These are phyloP conservation scores for Leishmania mexicana DNA, from an alignment of 208 protist genomes.

Conservation along the genomic window DNA sequence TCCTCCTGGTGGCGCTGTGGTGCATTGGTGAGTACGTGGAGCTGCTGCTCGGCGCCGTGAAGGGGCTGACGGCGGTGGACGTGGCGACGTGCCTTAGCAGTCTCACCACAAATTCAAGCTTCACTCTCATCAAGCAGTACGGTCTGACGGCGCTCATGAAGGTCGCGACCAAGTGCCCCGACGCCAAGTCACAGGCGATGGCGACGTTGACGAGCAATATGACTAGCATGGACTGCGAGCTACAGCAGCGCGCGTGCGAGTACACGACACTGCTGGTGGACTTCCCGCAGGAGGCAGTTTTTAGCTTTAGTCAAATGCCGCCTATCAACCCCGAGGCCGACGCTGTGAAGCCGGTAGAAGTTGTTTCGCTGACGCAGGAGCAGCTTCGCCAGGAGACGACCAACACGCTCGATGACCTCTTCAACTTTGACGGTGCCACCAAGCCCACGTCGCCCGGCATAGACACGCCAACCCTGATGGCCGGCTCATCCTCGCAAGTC, in stretches of 20 bases:
- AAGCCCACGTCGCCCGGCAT: slow-evolving; percentile 15
- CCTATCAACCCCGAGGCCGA: slow-evolving; percentile 44
- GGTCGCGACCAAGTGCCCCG: slow-evolving; percentile 84
- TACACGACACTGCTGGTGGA: slow-evolving; percentile 84
- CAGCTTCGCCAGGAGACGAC: slow-evolving; percentile 54
- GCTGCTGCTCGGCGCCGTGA: slow-evolving; percentile 55
- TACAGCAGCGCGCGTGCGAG: slow-evolving; percentile 95
- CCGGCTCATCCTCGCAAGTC: slow-evolving; percentile 5
- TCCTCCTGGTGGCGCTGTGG: slow-evolving; percentile 95
- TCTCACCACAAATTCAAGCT: slow-evolving; percentile 78
- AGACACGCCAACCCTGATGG: slow-evolving; percentile 5
- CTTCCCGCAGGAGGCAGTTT: slow-evolving; percentile 73
- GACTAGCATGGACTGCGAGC: slow-evolving; percentile 89
- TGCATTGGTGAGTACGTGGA: slow-evolving; percentile 97
- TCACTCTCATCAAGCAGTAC: slow-evolving; percentile 88
- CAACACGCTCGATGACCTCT: slow-evolving; percentile 75
- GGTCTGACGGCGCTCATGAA: slow-evolving; percentile 95
- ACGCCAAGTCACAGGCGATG: slow-evolving; percentile 41
- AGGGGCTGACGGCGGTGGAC: slow-evolving; percentile 35
- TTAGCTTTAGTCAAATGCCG: slow-evolving; percentile 85
- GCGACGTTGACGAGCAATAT: slow-evolving; percentile 63
- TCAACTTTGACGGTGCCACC: slow-evolving; percentile 47
- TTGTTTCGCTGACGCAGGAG: slow-evolving; percentile 56
- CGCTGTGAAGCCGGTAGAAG: slow-evolving; percentile 57
- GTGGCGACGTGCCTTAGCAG: slow-evolving; percentile 65